Base-by-base conservation (phyloP, 2,329 filamentous ascomycete species). In the Blumeriella jaapii region DNA sequence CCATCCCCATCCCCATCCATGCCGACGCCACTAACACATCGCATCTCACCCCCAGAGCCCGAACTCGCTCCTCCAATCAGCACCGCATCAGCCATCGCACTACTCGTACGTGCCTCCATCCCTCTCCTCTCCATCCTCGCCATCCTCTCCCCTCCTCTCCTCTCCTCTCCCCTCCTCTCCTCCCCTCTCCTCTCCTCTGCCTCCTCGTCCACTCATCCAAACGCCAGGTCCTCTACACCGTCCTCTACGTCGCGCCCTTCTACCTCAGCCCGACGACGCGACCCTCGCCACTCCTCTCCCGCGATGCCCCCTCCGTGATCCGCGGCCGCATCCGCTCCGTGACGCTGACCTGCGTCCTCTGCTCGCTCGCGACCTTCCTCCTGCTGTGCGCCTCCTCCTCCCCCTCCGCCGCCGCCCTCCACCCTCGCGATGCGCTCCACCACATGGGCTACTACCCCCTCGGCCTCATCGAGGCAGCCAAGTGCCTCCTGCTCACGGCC, bases 271-370 rank as follows among this genome's bases (percentile, higher is more conserved):
- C 74, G 3, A 69, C 74, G 13, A 93, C 89, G 4, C 75, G 87
- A 34, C 86, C 87, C 5, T 91, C 84, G 6, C 70, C 74, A 16
- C 74, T 69, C 36, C 71, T 93, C 17, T 83, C 82, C 41, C 78
- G 91, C 54, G 87, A 96, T 71, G 80, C 84, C 17, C 85, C 87
- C 7, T 79, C 81, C 8, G 85, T 93, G 32, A 96, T 98, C 61
- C 79, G 78, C 48, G 82, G 84, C 38, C 78, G 91, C 48, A 80
- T 94, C 50, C 71, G 79, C 37, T 81, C 79, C 34, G 89, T 94
- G 49, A 78, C 76, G 14, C 56, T 82, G 38, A 86, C 84, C 28
- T 91, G 83, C 55, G 54, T 77, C 34, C 52, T 76, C 38, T 82
- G 81, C 60, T 77, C 76, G 22, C 42, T 74, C 32, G 58, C 71